Evolutionary conservation across 176 grass and related monocot genomes (phyloP), one percentile per base, ranked within the genome.

Genomic region (Aegilops bicornis): DNA sequence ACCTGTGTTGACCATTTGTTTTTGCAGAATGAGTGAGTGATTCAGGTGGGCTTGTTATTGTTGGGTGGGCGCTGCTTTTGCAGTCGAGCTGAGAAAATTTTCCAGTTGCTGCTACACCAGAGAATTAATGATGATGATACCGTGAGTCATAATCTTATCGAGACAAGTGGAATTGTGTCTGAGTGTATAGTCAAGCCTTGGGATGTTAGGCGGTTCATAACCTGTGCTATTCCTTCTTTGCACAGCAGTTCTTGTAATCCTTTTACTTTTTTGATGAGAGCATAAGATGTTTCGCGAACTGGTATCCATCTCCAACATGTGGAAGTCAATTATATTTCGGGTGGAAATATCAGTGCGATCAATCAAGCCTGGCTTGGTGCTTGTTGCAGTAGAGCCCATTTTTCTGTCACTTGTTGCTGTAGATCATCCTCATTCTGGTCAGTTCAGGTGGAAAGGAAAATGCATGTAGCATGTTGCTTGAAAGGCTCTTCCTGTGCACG

Each of bases 1-100:
- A 61, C 19, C 17, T 40, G 1, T 60, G 3, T 76, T 75, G 22
- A 35, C 52, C 10, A 7, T 15, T 56, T 60, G 10, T 19, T 35
- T 29, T 76, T 85, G 77, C 85, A 91, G 89, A 88, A 88, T 30
- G 19, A 85, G 77, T 13, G 82, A 88, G 16, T 88, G 85, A 91
- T 70, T 61, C 16, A 77, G 60, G 67, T 30, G 22, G 42, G 25
- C 24, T 30, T 77, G 64, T 30, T 48, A 13, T 78, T 71, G 22
- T 59, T 36, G 15, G 6, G 10, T 23, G 8, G 60, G 50, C 0
- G 43, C 61, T 54, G 16, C 61, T 78, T 69, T 78, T 39, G 62
- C 73, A 78, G 33, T 40, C 13, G 48, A 77, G 22, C 81, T 75
- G 69, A 67, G 22, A 59, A 75, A 22, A 22, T 83, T 84, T 84